Evolutionary conservation across 2,329 filamentous ascomycete species (phyloP).

Genomic region (Coniochaeta hoffmannii): DNA sequence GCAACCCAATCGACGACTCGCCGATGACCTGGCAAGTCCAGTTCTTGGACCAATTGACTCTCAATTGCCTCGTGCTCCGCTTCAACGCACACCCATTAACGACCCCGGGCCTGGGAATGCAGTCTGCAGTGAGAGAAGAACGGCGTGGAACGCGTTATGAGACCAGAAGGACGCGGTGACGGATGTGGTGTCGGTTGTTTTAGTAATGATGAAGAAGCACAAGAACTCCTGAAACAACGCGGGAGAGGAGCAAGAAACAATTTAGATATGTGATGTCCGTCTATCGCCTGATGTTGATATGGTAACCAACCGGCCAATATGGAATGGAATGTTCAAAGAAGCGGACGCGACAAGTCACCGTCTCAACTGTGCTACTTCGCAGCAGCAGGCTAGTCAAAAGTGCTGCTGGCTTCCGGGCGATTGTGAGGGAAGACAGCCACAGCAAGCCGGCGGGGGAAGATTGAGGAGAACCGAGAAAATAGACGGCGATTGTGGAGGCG

Average conservation of each 20-base stretch:
- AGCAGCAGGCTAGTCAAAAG: neutral
- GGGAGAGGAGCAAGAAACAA: neutral
- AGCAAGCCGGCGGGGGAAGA: neutral
- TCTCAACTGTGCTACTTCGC: neutral
- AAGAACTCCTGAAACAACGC: neutral
- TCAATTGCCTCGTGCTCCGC: slow-evolving; percentile 11
- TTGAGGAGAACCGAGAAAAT: neutral
- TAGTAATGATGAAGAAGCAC: neutral
- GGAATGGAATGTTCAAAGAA: neutral
- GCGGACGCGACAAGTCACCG: neutral
- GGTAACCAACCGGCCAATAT: neutral
- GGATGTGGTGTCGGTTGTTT: neutral
- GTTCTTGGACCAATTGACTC: slow-evolving; percentile 16
- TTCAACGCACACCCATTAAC: slow-evolving; percentile 8
- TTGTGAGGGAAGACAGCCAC: neutral
- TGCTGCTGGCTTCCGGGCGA: neutral
- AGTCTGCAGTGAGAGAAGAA: slow-evolving; percentile 1
- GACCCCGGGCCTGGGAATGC: slow-evolving; percentile 3
- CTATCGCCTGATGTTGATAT: neutral
- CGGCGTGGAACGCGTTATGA: neutral
- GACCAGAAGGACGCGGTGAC: neutral
- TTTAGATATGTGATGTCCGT: neutral
- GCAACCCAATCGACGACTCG: slow-evolving; percentile 23
- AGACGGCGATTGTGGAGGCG: neutral
- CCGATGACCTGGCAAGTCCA: slow-evolving; percentile 11